phyloP scores from a whole-genome alignment of 2,329 filamentous ascomycete species.

The Diplocarpon rosae region DNA sequence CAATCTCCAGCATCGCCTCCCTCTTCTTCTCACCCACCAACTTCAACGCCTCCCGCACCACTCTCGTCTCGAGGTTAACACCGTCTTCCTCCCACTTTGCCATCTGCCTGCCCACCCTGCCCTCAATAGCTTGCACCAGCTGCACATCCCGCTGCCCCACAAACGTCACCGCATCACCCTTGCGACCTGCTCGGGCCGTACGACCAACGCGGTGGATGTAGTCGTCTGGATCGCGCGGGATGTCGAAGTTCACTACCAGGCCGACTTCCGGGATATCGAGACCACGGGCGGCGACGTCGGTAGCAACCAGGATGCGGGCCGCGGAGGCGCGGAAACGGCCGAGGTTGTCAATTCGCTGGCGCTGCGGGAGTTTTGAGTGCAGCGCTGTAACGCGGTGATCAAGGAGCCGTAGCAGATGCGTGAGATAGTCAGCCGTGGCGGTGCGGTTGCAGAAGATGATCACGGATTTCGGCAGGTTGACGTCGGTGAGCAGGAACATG shows the following conservation, averaged over 20 bases:
- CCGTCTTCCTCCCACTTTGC: constrained; percentile 78
- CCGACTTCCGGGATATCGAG: constrained; percentile 89
- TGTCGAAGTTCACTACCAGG: constrained; percentile 88
- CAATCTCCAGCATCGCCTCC: constrained; percentile 81
- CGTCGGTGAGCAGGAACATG: constrained; percentile 69
- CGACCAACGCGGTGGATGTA: constrained; percentile 95
- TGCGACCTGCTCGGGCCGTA: constrained; percentile 82
- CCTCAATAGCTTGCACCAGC: constrained; percentile 82
- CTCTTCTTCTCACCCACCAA: constrained; percentile 88
- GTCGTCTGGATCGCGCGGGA: constrained; percentile 91
- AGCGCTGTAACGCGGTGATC: constrained; percentile 84
- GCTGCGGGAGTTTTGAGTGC: constrained; percentile 77
- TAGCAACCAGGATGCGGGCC: constrained; percentile 83
- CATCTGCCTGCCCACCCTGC: constrained; percentile 70
- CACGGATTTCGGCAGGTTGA: constrained; percentile 62
- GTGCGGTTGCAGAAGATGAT: constrained; percentile 96
- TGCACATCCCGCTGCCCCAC: constrained; percentile 90
- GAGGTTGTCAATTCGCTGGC: constrained; percentile 76
- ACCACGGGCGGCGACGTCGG: constrained; percentile 87
- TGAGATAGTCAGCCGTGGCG: constrained; percentile 75
- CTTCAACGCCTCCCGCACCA: constrained; percentile 77
- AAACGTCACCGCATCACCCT: constrained; percentile 74
- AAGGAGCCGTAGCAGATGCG: constrained; percentile 76
- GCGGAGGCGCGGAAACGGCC: constrained; percentile 84
- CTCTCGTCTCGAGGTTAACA: constrained; percentile 85